Percentiles rank a stretch among this genome's conserved stretches.
Evolutionary conservation across 352 stramenopile species (phyloP).

Genomic region (Pythium brassicae): DNA sequence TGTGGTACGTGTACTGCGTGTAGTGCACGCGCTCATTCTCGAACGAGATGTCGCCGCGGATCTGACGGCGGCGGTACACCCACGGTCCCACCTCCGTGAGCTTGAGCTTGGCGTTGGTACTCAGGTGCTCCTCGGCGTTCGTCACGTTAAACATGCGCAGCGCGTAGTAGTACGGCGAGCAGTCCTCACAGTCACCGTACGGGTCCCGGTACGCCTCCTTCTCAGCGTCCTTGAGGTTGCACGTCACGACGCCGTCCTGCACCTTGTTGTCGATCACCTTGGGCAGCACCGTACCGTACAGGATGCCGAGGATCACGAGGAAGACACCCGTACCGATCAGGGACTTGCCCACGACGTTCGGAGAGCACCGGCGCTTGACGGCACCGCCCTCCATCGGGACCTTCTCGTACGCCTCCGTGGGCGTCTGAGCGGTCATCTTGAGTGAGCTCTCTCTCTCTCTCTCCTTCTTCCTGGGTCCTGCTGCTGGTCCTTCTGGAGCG

Average conservation of each 20-base stretch:
- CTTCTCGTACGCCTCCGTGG: conserved; percentile 15
- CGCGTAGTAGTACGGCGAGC: conserved; percentile 52
- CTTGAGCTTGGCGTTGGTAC: conserved; percentile 21
- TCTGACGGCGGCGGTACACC: conserved; percentile 32
- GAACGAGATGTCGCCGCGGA: conserved; percentile 22
- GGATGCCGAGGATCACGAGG: conserved; percentile 28
- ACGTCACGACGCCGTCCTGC: conserved; percentile 35
- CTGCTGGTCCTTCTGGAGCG: background rate
- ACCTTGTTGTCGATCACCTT: conserved; percentile 37
- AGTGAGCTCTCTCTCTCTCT: too few species aligned
- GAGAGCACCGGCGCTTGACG: conserved; percentile 25
- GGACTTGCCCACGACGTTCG: conserved; percentile 21
- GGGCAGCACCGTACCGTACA: conserved; percentile 35
- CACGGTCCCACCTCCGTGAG: conserved; percentile 25
- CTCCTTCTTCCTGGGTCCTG: background rate
- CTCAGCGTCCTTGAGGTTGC: conserved; percentile 19
- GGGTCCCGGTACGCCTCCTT: conserved; percentile 38
- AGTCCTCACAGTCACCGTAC: conserved; percentile 57
- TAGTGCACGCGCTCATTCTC: conserved; percentile 16
- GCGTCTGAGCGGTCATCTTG: conserved; percentile 5
- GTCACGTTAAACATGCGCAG: conserved; percentile 32
- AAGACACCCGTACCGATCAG: conserved; percentile 29
- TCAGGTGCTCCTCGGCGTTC: conserved; percentile 30
- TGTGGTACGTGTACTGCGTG: conserved; percentile 28
- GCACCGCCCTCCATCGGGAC: conserved; percentile 1